These are phyloP conservation scores for Epichloe hybrida DNA, from an alignment of 2,329 filamentous ascomycete species.

Conservation along the genomic window DNA sequence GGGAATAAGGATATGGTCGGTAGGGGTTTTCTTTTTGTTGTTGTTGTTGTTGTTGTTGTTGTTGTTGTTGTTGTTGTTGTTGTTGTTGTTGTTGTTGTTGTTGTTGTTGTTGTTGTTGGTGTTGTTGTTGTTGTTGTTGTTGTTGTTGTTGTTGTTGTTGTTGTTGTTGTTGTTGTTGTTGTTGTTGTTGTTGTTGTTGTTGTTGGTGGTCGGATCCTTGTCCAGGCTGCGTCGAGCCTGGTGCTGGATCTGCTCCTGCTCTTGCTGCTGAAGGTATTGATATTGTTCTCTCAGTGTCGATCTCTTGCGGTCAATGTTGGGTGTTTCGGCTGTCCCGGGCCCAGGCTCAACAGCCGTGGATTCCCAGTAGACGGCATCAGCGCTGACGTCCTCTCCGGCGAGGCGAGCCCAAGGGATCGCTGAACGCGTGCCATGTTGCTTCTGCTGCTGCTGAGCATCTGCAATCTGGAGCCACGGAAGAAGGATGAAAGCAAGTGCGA, in stretches of 20 bases:
- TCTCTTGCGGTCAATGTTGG: slow-evolving; percentile 9
- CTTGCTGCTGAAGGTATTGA: slow-evolving; percentile 8
- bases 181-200: background rate
- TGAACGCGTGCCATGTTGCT: slow-evolving; percentile 9
- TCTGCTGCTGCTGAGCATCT: slow-evolving; percentile 52
- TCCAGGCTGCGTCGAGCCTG: slow-evolving; percentile 5
- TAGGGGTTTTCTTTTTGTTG: slow-evolving; percentile 13
- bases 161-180: slow-evolving; percentile 17
- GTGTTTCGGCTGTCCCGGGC: slow-evolving; percentile 7
- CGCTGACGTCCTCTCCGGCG: background rate
- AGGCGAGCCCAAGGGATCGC: background rate
- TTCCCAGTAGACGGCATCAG: slow-evolving; percentile 14
- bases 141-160: slow-evolving; percentile 15
- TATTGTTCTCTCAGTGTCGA: slow-evolving; percentile 1
- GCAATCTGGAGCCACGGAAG: slow-evolving; percentile 41
- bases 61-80: slow-evolving; percentile 3
- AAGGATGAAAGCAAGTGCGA: slow-evolving; percentile 45
- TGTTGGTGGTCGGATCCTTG: slow-evolving; percentile 1
- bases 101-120: slow-evolving; percentile 1
- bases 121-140: slow-evolving; percentile 18
- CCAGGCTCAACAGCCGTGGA: slow-evolving; percentile 17
- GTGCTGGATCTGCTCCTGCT: slow-evolving; percentile 10
- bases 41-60: slow-evolving; percentile 6
- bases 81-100: slow-evolving; percentile 1
- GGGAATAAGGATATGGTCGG: slow-evolving; percentile 20